Conservation (phyloP, 176 grass and related monocot genomes). For the Cenchrus purpureus region DNA sequence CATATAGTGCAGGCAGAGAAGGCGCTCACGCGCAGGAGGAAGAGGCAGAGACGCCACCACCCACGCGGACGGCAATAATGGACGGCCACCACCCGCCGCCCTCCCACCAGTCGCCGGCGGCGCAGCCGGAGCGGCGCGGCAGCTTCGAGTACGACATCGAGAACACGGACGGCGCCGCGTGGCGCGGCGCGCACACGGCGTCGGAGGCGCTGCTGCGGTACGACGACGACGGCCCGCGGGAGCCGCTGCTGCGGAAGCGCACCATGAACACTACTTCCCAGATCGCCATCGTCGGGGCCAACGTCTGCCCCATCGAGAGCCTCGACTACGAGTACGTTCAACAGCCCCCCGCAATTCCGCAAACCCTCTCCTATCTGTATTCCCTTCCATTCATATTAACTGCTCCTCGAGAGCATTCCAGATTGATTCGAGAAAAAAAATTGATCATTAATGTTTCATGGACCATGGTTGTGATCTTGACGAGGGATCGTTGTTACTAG, state of each 20-base stretch:
- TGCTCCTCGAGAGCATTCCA: background rate
- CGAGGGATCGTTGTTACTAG: background rate
- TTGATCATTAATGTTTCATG: background rate
- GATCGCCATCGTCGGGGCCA: constrained; percentile 90
- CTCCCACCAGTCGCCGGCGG: constrained; percentile 19
- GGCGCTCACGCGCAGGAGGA: background rate
- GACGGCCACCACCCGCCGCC: constrained; percentile 37
- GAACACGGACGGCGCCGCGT: constrained; percentile 51
- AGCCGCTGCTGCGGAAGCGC: constrained; percentile 75
- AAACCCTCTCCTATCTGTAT: background rate
- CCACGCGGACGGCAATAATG: constrained; percentile 36
- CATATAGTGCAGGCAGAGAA: constrained; percentile 25
- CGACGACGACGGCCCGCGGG: constrained; percentile 44
- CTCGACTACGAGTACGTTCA: constrained; percentile 85
- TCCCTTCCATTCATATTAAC: background rate
- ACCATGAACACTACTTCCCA: constrained; percentile 87
- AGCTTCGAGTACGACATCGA: constrained; percentile 78
- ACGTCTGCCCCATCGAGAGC: constrained; percentile 82
- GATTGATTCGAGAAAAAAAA: background rate
- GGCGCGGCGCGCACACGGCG: constrained; percentile 32
- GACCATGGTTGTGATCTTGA: background rate
- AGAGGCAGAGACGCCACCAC: background rate
- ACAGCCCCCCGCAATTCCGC: too few species aligned
- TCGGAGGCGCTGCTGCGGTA: constrained; percentile 47
- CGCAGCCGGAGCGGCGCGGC: constrained; percentile 30